Evolutionary conservation across 2,329 filamentous ascomycete genomes (phyloP).

Genomic region (Aspergillus jensenii): DNA sequence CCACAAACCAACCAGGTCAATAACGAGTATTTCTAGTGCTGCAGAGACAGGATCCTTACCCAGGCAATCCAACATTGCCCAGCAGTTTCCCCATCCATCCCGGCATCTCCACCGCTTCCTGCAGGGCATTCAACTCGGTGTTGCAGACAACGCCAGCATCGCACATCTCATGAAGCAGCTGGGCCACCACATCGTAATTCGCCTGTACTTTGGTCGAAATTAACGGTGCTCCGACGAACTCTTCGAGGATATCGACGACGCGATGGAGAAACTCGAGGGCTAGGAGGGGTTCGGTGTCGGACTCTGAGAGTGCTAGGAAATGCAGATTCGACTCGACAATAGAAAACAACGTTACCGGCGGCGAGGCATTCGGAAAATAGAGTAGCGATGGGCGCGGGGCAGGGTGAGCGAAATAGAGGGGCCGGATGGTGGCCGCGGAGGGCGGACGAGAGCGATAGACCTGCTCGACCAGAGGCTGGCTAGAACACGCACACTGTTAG

Average conservation of each 20-base stretch:
- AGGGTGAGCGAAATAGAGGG: slow-evolving; percentile 82
- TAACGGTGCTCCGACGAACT: slow-evolving; percentile 86
- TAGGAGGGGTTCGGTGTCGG: slow-evolving; percentile 84
- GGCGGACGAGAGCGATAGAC: slow-evolving; percentile 81
- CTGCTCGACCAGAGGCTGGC: slow-evolving; percentile 82
- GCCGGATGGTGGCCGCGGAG: slow-evolving; percentile 71
- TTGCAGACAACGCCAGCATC: slow-evolving; percentile 87
- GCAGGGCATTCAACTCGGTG: slow-evolving; percentile 88
- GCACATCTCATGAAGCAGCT: slow-evolving; percentile 93
- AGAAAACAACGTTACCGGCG: slow-evolving; percentile 85
- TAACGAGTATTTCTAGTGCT: background rate
- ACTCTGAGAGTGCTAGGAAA: slow-evolving; percentile 79
- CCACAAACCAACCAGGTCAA: background rate
- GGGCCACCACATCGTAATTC: slow-evolving; percentile 90
- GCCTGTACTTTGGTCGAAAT: slow-evolving; percentile 82
- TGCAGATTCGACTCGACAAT: slow-evolving; percentile 84
- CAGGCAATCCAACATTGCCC: slow-evolving; percentile 80
- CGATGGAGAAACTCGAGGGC: slow-evolving; percentile 94
- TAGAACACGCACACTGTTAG: slow-evolving; percentile 41
- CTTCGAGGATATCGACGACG: slow-evolving; percentile 86
- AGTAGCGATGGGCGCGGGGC: slow-evolving; percentile 80
- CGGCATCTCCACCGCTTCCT: slow-evolving; percentile 89
- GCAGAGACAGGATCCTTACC: slow-evolving; percentile 45
- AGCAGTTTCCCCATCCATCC: slow-evolving; percentile 86
- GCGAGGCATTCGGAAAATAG: slow-evolving; percentile 77